Evolutionary conservation across 805 yeast species (phyloP), one percentile per base, ranked within the genome.

Genomic region (Wickerhamiella sergipiensis): DNA sequence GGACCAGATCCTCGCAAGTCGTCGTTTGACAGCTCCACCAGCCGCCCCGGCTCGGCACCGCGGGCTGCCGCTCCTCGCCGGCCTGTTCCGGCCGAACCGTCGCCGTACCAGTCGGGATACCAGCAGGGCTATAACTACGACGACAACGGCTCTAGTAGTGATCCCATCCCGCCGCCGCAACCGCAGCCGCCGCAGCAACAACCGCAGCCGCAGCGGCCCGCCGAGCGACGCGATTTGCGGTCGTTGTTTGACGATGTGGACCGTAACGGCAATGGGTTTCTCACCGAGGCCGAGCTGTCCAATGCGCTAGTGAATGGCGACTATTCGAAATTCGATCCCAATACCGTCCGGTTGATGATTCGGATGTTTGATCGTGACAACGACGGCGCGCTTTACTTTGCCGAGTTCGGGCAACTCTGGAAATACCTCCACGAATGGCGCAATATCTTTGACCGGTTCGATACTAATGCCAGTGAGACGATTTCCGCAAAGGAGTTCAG

Each of bases 401-500:
- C 73, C 47, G 88, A 82, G 64, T 82, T 82, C 59, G 64, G 76
- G 49, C 78, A 79, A 53, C 67, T 82, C 50, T 80, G 86, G 85
- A 78, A 80, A 59, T 80, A 81, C 57, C 67, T 82, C 44, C 69
- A 77, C 19, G 82, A 82, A 46, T 82, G 85, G 78, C 75, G 80
- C 52, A 78, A 75, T 61, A 68, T 79, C 7, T 82, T 83, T 58
- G 72, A 77, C 48, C 74, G 74, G 57, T 81, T 79, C 47, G 88
- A 83, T 57, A 58, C 69, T n/a, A 76, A 79, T 61, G 68, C 68
- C 52, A 75, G 77, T 44, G 80, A 81, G 1, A 76, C 73, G 55
- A 79, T 82, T 44, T 73, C 80, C n/a, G 75, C 77, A 58, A 80
- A 80, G 24, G 88, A 83, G 64, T 82, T 76, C 61, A 76, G 76